phyloP scores from a whole-genome alignment of 306 rosid species.

The Castanea sativa region DNA sequence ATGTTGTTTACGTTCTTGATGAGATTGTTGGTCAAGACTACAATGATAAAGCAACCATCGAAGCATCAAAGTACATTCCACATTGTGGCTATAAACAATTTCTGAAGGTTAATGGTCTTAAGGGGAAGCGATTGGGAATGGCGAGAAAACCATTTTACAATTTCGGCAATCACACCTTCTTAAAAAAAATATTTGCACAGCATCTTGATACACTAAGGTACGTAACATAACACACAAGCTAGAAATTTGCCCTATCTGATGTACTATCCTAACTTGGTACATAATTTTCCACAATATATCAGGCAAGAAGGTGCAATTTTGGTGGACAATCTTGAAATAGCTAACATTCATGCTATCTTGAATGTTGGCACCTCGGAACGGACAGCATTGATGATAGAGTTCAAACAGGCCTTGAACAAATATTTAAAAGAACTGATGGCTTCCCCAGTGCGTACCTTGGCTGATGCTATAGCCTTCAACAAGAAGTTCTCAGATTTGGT shows the following conservation, averaged over 20 bases:
- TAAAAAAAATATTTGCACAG: conserved; percentile 10
- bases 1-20: conserved; percentile 51
- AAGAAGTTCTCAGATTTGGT: conserved; percentile 11
- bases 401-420: conserved; percentile 28
- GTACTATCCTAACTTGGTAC: background rate
- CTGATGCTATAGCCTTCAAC: conserved; percentile 34
- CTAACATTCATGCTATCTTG: conserved; percentile 7
- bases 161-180: conserved; percentile 4
- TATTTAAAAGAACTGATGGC: conserved; percentile 25
- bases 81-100: conserved; percentile 30
- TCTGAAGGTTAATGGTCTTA: conserved; percentile 23
- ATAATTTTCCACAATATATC: background rate
- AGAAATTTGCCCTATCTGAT: background rate
- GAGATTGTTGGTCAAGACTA: conserved; percentile 38
- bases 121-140: conserved; percentile 39
- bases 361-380: conserved; percentile 14
- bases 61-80: conserved; percentile 39
- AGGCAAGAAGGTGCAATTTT: conserved; percentile 33
- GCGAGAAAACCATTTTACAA: conserved; percentile 21
- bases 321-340: conserved; percentile 28
- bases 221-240: background rate
- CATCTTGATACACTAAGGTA: conserved; percentile 28
- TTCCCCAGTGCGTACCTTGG: conserved; percentile 30
- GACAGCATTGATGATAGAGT: conserved; percentile 16
- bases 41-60: conserved; percentile 27